A percentile compares a stretch with the other conserved stretches of the same genome.
These are phyloP conservation scores for Neurospora tetraspora DNA, from an alignment of 495 filamentous ascomycete genomes.

Conservation along the genomic window DNA sequence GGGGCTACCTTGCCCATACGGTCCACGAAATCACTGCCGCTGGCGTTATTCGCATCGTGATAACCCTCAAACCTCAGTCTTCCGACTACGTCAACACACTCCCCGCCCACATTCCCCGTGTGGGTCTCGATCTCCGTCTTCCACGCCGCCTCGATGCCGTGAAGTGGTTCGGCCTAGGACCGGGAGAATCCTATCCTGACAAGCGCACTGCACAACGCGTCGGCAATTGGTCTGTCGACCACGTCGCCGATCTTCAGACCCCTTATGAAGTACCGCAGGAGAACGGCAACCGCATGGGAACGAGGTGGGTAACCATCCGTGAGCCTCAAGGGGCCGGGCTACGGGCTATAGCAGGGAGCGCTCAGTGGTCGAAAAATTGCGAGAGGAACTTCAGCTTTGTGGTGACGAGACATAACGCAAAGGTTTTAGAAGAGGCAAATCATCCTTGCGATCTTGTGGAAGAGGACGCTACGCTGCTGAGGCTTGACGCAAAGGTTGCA, in stretches of 20 bases:
- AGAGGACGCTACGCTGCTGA: conserved; percentile 39
- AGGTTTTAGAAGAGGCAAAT: conserved; percentile 40
- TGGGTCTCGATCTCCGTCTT: conserved; percentile 43
- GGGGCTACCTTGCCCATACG: conserved; percentile 41
- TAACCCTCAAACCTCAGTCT: conserved; percentile 22
- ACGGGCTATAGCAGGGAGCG: conserved; percentile 5
- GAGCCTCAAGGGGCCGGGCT: conserved; percentile 1
- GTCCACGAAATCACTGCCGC: conserved; percentile 37
- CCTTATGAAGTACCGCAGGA: conserved; percentile 57
- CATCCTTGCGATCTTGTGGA: conserved; percentile 50
- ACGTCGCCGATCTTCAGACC: conserved; percentile 39
- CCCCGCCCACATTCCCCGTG: conserved; percentile 43
- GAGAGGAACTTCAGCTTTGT: conserved; percentile 40
- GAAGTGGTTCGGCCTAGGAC: conserved; percentile 52
- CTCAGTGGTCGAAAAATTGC: conserved; percentile 3
- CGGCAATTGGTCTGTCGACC: conserved; percentile 35
- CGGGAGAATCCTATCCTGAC: conserved; percentile 53
- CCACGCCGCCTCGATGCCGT: conserved; percentile 25
- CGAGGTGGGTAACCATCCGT: conserved; percentile 39
- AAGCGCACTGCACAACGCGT: conserved; percentile 46
- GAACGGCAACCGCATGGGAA: conserved; percentile 50
- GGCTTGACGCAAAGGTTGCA: conserved; percentile 45
- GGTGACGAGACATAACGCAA: conserved; percentile 38
- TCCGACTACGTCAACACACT: conserved; percentile 13
- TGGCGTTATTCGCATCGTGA: conserved; percentile 33